A percentile compares a stretch with the other conserved stretches of the same genome.
Evolutionary conservation across 768 basidiomycete genomes (phyloP).

Genomic region (Xerocomus brunneocitrinus): DNA sequence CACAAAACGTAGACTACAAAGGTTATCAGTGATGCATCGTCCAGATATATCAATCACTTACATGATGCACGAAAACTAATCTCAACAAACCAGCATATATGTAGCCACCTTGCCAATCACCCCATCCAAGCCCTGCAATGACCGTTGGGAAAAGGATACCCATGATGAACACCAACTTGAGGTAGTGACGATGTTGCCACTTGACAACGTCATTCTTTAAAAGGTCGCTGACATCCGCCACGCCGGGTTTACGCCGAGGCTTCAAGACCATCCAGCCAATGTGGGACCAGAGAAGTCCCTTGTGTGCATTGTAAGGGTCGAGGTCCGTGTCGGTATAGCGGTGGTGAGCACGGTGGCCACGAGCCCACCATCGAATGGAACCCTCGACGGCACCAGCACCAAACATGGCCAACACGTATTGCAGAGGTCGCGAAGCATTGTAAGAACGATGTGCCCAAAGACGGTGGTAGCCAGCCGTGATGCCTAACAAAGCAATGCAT

Average conservation of each 20-base stretch:
- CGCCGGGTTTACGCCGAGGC: conserved; percentile 83
- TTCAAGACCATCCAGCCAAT: conserved; percentile 93
- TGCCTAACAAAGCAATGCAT: conserved; percentile 42
- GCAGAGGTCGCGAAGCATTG: conserved; percentile 81
- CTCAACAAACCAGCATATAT: conserved; percentile 79
- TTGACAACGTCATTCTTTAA: conserved; percentile 72
- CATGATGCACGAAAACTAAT: conserved; percentile 84
- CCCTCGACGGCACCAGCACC: conserved; percentile 95
- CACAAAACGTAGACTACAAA: conserved; percentile 87
- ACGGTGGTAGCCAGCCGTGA: conserved; percentile 94
- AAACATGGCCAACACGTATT: conserved; percentile 77
- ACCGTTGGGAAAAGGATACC: conserved; percentile 70
- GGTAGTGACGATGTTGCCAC: conserved; percentile 86
- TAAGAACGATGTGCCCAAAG: conserved; percentile 96
- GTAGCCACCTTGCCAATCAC: conserved; percentile 81
- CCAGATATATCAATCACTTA: conserved; percentile 33
- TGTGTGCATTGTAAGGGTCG: conserved; percentile 92
- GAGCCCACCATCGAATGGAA: conserved; percentile 98
- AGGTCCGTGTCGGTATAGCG: conserved; percentile 96
- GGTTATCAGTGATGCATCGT: neutral
- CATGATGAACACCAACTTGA: conserved; percentile 64
- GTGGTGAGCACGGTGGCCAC: conserved; percentile 96
- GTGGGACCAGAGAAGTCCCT: conserved; percentile 83
- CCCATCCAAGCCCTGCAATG: conserved; percentile 79
- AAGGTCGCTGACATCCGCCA: conserved; percentile 85